Evolutionary conservation across 2,329 filamentous ascomycete species (phyloP).

Genomic region (Trichoderma hamatum): DNA sequence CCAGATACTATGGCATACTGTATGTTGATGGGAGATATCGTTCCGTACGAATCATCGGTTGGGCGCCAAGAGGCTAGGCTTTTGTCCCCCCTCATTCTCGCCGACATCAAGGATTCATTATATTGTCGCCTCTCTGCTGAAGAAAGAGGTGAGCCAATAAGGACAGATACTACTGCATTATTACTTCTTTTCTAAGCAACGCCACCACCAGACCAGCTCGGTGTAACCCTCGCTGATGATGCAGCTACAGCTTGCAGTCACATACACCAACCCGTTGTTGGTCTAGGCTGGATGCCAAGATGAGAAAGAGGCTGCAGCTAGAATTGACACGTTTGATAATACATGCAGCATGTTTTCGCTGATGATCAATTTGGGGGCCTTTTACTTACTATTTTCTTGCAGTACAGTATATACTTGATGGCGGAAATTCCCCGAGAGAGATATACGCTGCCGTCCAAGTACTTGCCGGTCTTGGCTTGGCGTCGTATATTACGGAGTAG

Average conservation of each 20-base stretch:
- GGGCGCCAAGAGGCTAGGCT: constrained; percentile 13
- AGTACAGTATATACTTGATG: not conserved
- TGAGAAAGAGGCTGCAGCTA: not conserved
- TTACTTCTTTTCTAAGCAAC: not conserved
- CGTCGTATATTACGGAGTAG: not conserved
- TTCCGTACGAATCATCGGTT: not conserved
- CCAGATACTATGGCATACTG: too few relatives aligned
- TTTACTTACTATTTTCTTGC: not conserved
- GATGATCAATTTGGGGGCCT: not conserved
- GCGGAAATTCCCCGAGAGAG: not conserved
- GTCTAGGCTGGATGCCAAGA: not conserved
- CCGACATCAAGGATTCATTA: not conserved
- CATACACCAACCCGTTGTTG: not conserved
- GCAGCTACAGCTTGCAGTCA: not conserved
- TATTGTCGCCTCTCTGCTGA: not conserved
- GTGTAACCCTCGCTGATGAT: not conserved
- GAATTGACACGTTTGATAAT: not conserved
- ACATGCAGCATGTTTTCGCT: not conserved
- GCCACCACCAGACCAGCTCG: not conserved
- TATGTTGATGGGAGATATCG: not conserved
- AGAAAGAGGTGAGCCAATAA: not conserved
- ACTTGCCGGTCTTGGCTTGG: not conserved
- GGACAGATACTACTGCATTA: not conserved
- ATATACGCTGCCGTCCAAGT: not conserved
- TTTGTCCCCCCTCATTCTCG: not conserved